Base-by-base conservation (phyloP, 1,284 basidiomycete species). In the Austropuccinia psidii region DNA sequence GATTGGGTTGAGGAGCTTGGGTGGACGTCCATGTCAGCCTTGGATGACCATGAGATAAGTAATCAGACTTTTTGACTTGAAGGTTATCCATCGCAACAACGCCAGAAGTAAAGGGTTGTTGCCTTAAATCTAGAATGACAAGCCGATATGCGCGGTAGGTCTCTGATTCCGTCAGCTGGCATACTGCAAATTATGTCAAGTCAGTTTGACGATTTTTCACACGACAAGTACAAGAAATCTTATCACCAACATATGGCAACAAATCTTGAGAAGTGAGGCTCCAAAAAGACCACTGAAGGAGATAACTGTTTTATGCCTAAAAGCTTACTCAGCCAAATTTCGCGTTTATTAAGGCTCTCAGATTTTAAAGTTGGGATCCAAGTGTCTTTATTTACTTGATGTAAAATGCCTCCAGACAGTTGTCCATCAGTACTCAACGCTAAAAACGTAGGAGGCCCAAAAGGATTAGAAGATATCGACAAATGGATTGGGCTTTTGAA, bases 31-130 rank as follows among this genome's bases (percentile, higher is more conserved):
- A 19, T 57, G 11, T 7, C 54, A 13, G 27, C 15, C 29, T 29
- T 50, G n/a, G n/a, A n/a, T n/a, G n/a, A n/a, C n/a, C n/a, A n/a
- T n/a, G n/a, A n/a, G n/a, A n/a, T n/a, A n/a, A n/a, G n/a, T 47
- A 15, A 37, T 29, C 31, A 6, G 7, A 3, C 45, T 27, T 29
- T 37, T 64, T 60, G 33, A 55, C 37, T 37, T 73, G 37, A 33
- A 47, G 61, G 39, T 29, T 55, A 35, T 73, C 60, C 6, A 49
- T 24, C 21, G 58, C 55, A n/a, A 73, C 70, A 31, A 73, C 64
- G 15, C 70, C 70, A 21, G 70, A 43, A 6, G 66, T 55, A 41
- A 35, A 57, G 27, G 66, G 66, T 19, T 57, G 52, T 27, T 69
- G 66, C 29, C 29, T 69, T 54, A 58, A 58, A 37, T 69, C 66